Evolutionary conservation across 2,329 filamentous ascomycete species (phyloP).

Genomic region (Arthrobotrys sinensis): DNA sequence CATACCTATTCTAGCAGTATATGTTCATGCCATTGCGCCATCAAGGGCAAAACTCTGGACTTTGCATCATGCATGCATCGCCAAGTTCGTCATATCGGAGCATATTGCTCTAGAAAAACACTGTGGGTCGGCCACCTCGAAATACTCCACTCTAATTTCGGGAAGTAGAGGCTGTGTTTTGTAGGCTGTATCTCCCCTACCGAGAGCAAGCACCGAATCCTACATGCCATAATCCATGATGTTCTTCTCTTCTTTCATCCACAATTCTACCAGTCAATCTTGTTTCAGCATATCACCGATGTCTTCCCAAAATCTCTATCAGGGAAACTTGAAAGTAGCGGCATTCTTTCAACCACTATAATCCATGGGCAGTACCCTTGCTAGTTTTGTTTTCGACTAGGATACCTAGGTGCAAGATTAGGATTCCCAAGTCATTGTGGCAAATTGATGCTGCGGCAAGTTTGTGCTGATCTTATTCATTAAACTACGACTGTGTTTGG

Average conservation of each 20-base stretch:
- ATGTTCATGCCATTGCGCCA: conserved; percentile 10
- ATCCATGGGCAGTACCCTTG: background rate
- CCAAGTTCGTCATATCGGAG: background rate
- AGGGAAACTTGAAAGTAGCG: too few relatives aligned
- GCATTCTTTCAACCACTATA: background rate
- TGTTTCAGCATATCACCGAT: background rate
- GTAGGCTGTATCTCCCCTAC: background rate
- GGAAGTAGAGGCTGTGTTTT: background rate
- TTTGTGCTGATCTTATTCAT: conserved; percentile 2
- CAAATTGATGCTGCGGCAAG: background rate
- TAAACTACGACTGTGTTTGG: background rate
- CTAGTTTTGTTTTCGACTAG: background rate
- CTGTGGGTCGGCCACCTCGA: background rate
- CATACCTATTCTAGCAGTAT: conserved; percentile 13
- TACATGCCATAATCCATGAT: background rate
- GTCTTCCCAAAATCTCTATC: background rate
- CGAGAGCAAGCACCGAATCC: background rate
- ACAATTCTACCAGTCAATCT: background rate
- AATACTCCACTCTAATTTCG: background rate
- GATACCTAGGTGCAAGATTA: background rate
- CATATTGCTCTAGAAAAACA: background rate
- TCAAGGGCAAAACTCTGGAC: background rate
- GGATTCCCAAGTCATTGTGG: conserved; percentile 7
- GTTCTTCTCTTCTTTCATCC: background rate
- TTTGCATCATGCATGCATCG: background rate